Conservation (phyloP, 257 asterid genomes). For the Nicotiana undulata region DNA sequence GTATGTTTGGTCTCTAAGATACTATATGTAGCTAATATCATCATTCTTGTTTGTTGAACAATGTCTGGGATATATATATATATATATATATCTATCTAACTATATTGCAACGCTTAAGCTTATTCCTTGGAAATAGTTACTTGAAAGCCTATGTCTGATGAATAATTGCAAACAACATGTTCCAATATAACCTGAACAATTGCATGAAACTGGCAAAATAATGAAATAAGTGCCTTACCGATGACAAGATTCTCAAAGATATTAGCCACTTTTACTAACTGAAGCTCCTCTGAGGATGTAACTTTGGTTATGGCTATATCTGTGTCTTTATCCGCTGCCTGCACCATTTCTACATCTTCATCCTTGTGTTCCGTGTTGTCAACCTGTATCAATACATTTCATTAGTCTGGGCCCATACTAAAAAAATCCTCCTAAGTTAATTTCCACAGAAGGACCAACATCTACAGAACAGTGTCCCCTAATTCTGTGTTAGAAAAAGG, state of each 20-base stretch:
- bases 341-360: constrained; percentile 9
- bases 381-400: constrained; percentile 31
- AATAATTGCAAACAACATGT: not conserved
- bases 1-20: not conserved
- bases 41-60: not conserved
- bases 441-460: not conserved
- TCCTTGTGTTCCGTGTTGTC: constrained; percentile 17
- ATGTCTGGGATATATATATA: not conserved
- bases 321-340: constrained; percentile 8
- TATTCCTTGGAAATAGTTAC: not conserved
- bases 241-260: constrained; percentile 15
- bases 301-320: constrained; percentile 8
- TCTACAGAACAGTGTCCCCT: not conserved
- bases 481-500: not conserved
- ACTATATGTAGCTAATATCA: not conserved
- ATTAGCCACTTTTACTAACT: constrained; percentile 16
- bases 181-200: not conserved
- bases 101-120: not conserved
- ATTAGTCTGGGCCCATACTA: constrained; percentile 4
- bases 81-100: not conserved
- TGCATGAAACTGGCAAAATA: not conserved
- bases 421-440: not conserved
- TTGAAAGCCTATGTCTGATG: not conserved
- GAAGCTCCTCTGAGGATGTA: constrained; percentile 16
- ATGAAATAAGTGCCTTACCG: constrained; percentile 31